Conservation (phyloP, 441 rosid genomes). For the Erysimum cheiri region DNA sequence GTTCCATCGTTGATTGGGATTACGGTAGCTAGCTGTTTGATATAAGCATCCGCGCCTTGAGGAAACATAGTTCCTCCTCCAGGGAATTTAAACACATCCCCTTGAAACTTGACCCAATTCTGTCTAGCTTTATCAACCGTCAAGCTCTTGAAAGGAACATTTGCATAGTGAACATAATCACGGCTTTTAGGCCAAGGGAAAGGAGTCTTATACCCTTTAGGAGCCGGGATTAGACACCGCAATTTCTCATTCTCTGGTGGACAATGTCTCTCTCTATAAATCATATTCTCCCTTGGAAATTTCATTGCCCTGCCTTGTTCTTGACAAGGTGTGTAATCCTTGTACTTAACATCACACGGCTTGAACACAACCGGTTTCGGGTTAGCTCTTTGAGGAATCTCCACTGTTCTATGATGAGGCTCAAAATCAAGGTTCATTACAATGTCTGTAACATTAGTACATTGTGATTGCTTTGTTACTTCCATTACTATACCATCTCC, state of each 20-base stretch:
- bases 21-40: background rate
- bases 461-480: background rate
- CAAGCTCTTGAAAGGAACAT: conserved; percentile 16
- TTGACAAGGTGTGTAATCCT: conserved; percentile 1
- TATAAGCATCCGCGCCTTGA: conserved; percentile 4
- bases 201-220: conserved; percentile 7
- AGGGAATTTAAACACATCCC: background rate
- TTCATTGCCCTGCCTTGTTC: background rate
- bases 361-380: background rate
- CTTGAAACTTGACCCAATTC: conserved; percentile 5
- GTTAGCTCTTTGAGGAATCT: background rate
- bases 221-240: background rate
- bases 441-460: background rate
- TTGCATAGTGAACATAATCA: conserved; percentile 3
- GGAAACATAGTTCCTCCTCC: conserved; percentile 16
- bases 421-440: background rate
- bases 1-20: conserved; percentile 8
- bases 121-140: background rate
- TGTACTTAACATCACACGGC: background rate
- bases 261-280: conserved; percentile 8
- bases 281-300: background rate
- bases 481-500: background rate
- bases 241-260: background rate
- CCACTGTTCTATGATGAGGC: background rate
- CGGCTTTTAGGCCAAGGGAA: conserved; percentile 14